A percentile compares a stretch with the other conserved stretches of the same genome.
Evolutionary conservation across 176 grass and related monocot species (phyloP).

Genomic region (Alloteropsis semialata): DNA sequence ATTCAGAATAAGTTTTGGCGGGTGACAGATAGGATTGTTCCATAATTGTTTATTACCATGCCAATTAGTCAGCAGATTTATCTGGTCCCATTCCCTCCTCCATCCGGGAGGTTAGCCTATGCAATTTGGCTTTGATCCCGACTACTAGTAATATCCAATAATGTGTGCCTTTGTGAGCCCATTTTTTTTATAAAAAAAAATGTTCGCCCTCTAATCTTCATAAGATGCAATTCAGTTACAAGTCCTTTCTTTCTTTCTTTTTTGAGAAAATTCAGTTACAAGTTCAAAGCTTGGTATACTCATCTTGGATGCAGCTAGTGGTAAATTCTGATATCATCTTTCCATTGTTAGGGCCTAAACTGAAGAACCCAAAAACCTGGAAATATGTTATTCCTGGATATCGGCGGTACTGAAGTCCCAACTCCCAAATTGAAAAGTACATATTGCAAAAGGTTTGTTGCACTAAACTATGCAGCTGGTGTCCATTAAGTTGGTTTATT

Average conservation of each 20-base stretch:
- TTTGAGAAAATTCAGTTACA: background rate
- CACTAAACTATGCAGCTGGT: background rate
- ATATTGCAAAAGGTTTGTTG: background rate
- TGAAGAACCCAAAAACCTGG: background rate
- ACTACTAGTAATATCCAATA: background rate
- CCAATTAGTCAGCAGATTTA: no score
- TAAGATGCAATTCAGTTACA: background rate
- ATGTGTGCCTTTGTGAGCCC: background rate
- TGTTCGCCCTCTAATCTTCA: background rate
- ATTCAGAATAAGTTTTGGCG: no score
- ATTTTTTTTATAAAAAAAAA: background rate
- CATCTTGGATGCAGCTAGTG: background rate
- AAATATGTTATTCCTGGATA: background rate
- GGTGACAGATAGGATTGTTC: no score
- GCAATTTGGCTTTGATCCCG: background rate
- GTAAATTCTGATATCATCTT: background rate
- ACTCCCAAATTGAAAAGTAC: background rate
- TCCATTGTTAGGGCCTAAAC: background rate
- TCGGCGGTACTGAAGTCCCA: background rate
- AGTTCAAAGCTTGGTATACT: background rate
- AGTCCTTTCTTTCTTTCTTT: no score
- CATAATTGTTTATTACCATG: no score
- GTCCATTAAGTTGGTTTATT: background rate
- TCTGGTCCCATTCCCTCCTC: no score
- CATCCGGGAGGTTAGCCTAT: no score